Evolutionary conservation across 257 asterid species (phyloP).

Genomic region (Scutellaria baicalensis): DNA sequence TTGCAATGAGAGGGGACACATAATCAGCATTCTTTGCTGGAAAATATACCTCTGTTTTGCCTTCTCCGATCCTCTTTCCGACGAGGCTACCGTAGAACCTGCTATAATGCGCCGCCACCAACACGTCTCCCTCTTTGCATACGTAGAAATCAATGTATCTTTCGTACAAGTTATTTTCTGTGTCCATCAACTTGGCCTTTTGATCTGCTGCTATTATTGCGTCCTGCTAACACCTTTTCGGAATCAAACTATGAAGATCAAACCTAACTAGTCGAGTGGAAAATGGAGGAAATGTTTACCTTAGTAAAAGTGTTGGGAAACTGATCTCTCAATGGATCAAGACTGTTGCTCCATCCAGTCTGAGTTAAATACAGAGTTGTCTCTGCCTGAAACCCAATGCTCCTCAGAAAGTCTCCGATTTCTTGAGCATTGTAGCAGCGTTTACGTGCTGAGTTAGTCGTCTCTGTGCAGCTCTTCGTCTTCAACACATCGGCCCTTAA

Average conservation of each 20-base stretch:
- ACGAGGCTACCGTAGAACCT: conserved; percentile 40
- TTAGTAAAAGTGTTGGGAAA: conserved; percentile 60
- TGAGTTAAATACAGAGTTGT: conserved; percentile 52
- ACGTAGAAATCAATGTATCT: conserved; percentile 40
- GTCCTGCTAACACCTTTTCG: conserved; percentile 27
- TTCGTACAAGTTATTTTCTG: conserved; percentile 17
- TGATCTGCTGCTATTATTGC: conserved; percentile 38
- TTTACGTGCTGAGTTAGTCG: conserved; percentile 4
- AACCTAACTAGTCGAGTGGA: too few relatives aligned
- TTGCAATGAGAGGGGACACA: conserved; percentile 29
- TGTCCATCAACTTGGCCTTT: conserved; percentile 27
- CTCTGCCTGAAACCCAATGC: conserved; percentile 35
- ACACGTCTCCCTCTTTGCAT: conserved; percentile 37
- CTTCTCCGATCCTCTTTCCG: conserved; percentile 49
- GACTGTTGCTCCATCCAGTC: conserved; percentile 38
- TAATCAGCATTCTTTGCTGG: conserved; percentile 28
- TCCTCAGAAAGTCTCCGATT: conserved; percentile 30
- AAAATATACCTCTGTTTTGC: conserved; percentile 36
- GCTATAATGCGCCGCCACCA: conserved; percentile 28
- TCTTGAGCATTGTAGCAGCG: conserved; percentile 30
- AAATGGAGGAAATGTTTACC: conserved; percentile 21
- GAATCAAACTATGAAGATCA: too few relatives aligned
- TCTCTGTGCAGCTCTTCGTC: conserved; percentile 10
- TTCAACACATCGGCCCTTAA: conserved; percentile 24
- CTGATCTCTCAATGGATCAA: conserved; percentile 34